Evolutionary conservation across 2,329 filamentous ascomycete species (phyloP).

Genomic region (Hypoxylon rubiginosum): DNA sequence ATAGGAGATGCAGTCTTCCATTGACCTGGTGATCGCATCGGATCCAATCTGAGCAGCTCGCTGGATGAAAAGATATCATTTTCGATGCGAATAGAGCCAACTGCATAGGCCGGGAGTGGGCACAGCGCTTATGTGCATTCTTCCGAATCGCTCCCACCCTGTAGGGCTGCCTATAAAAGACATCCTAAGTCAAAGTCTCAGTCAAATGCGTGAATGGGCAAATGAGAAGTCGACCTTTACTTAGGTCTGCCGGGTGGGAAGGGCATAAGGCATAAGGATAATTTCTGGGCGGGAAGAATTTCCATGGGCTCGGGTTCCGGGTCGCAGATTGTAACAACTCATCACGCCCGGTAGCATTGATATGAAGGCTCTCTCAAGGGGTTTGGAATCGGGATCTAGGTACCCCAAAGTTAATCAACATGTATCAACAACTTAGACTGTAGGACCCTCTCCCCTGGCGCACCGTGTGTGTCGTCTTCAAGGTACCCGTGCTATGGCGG

Average conservation of each 20-base stretch:
- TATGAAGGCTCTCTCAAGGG: conserved; percentile 4
- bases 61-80: conserved; percentile 4
- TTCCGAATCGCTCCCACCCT: conserved; percentile 7
- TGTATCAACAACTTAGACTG: not conserved
- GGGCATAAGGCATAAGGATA: conserved; percentile 13
- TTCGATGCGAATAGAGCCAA: conserved; percentile 12
- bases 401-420: conserved; percentile 21
- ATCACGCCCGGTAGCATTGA: conserved; percentile 8
- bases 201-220: conserved; percentile 15
- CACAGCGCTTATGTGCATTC: conserved; percentile 34
- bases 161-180: conserved; percentile 14
- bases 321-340: conserved; percentile 1
- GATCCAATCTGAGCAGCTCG: conserved; percentile 9
- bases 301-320: conserved; percentile 20
- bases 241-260: not conserved
- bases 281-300: conserved; percentile 18
- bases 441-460: not conserved
- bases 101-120: conserved; percentile 8
- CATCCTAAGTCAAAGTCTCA: conserved; percentile 5
- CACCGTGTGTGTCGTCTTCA: conserved; percentile 25
- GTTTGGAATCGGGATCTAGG: conserved; percentile 30
- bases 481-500: conserved; percentile 10
- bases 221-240: conserved; percentile 2
- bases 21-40: conserved; percentile 12
- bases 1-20: conserved; percentile 8